Evolutionary conservation across 2,329 filamentous ascomycete species (phyloP), one percentile per base, ranked within the genome.

Genomic region (Cytospora paraplurivora): DNA sequence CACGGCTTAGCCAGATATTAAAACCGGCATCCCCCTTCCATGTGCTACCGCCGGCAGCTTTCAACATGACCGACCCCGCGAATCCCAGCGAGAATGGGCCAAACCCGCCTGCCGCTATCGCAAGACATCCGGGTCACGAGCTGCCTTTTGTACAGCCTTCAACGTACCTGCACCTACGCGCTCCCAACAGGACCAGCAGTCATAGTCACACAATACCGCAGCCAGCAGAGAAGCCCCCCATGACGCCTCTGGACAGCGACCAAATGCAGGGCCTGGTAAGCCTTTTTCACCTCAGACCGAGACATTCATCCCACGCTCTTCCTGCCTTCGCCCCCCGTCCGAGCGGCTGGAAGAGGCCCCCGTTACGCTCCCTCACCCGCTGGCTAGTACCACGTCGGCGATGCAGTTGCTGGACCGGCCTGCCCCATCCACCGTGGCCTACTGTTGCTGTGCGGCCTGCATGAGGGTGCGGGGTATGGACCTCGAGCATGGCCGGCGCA

Each of bases 181-280:
- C 64, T 64, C 62, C 57, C 58, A 63, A 52, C 49, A 62, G 53
- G 58, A 61, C 61, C 61, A 63, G 56, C 61, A 62, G 56, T 65
- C 71, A 72, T 68, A 76, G 73, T 72, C 76, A 74, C 72, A 76
- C 77, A 71, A 73, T 77, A 32, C 41, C 62, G 56, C 44, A 50
- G 52, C 56, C 64, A 70, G 70, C 77, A 64, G 77, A 80, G 67
- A 77, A 76, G 65, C 65, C 65, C 56, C 63, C 57, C 49, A 78
- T 81, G 76, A 88, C 82, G 71, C 82, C 85, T 66, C 80, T 91
- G 64, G 90, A 94, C 76, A 86, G 83, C 78, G 90, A 93, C 73
- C 90, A 93, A 79, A 82, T 88, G 72, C 88, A 91, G 74, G 90
- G 89, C 70, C 81, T 94, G 82, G 90, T 93, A 80, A 80, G 89